Conservation (phyloP, 192 early-diverging fungal genomes). For the Lunasporangiospora selenospora region DNA sequence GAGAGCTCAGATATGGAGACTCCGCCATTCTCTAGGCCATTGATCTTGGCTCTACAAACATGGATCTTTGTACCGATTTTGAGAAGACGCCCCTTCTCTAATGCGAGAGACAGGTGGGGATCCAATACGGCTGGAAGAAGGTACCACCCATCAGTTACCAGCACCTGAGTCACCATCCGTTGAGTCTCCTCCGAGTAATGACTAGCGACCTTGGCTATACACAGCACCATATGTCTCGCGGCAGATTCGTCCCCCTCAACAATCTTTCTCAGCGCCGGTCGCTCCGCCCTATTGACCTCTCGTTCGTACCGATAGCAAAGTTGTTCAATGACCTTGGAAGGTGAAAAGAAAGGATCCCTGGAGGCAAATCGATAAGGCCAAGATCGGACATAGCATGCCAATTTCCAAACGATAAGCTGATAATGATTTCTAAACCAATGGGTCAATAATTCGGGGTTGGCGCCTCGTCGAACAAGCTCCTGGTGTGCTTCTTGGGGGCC, state of each 20-base stretch:
- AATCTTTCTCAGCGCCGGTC: slow-evolving; percentile 67
- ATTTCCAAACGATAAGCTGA: slow-evolving; percentile 74
- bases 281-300: slow-evolving; percentile 67
- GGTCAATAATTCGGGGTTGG: slow-evolving; percentile 28
- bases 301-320: slow-evolving; percentile 68
- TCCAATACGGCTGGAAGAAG: slow-evolving; percentile 62
- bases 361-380: slow-evolving; percentile 50
- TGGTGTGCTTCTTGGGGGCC: slow-evolving; percentile 54
- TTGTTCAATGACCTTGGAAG: slow-evolving; percentile 55
- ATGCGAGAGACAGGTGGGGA: slow-evolving; percentile 33
- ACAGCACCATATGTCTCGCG: slow-evolving; percentile 63
- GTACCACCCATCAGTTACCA: slow-evolving; percentile 83
- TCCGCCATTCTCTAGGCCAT: slow-evolving; percentile 15
- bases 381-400: slow-evolving; percentile 63
- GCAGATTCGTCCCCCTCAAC: slow-evolving; percentile 69
- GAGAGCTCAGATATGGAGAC: slow-evolving; percentile 32
- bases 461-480: slow-evolving; percentile 52
- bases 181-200: slow-evolving; percentile 1
- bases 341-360: slow-evolving; percentile 49
- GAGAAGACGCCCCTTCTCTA: slow-evolving; percentile 51
- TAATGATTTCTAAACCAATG: slow-evolving; percentile 75
- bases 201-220: slow-evolving; percentile 58
- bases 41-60: slow-evolving; percentile 63
- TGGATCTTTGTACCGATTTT: slow-evolving; percentile 66
- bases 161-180: slow-evolving; percentile 8